These are phyloP conservation scores for Ramalina peruviana DNA, from an alignment of 495 filamentous ascomycete species.

Conservation along the genomic window DNA sequence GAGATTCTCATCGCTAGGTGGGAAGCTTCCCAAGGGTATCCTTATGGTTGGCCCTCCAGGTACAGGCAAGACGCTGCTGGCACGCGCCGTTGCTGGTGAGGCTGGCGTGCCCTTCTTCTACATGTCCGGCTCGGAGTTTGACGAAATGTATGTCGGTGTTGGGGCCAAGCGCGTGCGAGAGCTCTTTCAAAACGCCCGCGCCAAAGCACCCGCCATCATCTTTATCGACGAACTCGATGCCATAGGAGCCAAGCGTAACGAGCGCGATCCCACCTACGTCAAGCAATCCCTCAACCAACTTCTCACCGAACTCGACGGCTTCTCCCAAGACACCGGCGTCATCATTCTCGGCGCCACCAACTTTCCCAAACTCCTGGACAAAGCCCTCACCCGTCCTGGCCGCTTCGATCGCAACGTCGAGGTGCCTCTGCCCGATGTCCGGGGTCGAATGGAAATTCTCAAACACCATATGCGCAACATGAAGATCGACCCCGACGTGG, in stretches of 20 bases:
- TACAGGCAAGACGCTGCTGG: constrained; percentile 95
- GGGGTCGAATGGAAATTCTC: constrained; percentile 81
- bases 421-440: constrained; percentile 88
- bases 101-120: constrained; percentile 98
- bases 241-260: constrained; percentile 86
- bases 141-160: constrained; percentile 96
- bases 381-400: constrained; percentile 84
- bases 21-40: constrained; percentile 93
- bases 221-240: constrained; percentile 98
- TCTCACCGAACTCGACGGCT: constrained; percentile 94
- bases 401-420: constrained; percentile 86
- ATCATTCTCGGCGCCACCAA: constrained; percentile 95
- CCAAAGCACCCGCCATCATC: constrained; percentile 86
- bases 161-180: constrained; percentile 96
- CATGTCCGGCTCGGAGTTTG: constrained; percentile 98
- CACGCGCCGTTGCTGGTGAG: constrained; percentile 91
- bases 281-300: constrained; percentile 97
- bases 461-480: constrained; percentile 85
- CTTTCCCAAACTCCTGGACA: constrained; percentile 86
- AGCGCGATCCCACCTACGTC: constrained; percentile 86
- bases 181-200: constrained; percentile 75
- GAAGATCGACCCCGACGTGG: constrained; percentile 61
- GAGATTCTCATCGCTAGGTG: constrained; percentile 78
- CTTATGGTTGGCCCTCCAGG: constrained; percentile 89
- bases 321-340: constrained; percentile 83